phyloP scores from a whole-genome alignment of 176 grass and related monocot species.

The Carex kokanica region DNA sequence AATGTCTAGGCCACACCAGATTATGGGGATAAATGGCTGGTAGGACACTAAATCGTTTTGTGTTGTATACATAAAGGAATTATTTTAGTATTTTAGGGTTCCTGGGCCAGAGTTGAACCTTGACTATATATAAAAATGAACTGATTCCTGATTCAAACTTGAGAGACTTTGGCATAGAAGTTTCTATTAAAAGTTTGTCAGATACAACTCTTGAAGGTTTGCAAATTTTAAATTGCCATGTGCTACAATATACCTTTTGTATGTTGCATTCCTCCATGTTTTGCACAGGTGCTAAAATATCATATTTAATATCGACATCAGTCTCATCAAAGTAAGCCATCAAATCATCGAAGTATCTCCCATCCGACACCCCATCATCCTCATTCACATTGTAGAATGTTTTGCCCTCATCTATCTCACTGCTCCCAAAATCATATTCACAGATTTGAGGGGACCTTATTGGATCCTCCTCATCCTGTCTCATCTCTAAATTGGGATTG shows the following conservation, averaged over 20 bases:
- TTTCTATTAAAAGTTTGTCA: background rate
- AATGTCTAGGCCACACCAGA: background rate
- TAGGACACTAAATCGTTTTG: background rate
- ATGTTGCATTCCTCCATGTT: background rate
- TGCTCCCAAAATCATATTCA: constrained; percentile 7
- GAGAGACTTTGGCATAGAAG: background rate
- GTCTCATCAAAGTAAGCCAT: constrained; percentile 60
- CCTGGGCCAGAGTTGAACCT: background rate
- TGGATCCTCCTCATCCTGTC: constrained; percentile 20
- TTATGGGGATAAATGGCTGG: background rate
- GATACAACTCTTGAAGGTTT: background rate
- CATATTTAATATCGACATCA: constrained; percentile 49
- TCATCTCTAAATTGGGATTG: constrained; percentile 29
- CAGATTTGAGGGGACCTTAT: background rate
- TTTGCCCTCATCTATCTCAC: constrained; percentile 41
- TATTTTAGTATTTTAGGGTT: background rate
- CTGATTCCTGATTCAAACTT: background rate
- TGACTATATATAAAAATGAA: background rate
- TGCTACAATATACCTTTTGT: constrained; percentile 46
- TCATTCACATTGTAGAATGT: constrained; percentile 57
- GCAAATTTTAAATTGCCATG: background rate
- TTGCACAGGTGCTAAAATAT: constrained; percentile 30
- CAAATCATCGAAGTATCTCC: constrained; percentile 38
- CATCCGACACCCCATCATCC: constrained; percentile 33
- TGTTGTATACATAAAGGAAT: background rate